Conservation (phyloP, 768 basidiomycete species). For the Phlebiopsis gigantea region DNA sequence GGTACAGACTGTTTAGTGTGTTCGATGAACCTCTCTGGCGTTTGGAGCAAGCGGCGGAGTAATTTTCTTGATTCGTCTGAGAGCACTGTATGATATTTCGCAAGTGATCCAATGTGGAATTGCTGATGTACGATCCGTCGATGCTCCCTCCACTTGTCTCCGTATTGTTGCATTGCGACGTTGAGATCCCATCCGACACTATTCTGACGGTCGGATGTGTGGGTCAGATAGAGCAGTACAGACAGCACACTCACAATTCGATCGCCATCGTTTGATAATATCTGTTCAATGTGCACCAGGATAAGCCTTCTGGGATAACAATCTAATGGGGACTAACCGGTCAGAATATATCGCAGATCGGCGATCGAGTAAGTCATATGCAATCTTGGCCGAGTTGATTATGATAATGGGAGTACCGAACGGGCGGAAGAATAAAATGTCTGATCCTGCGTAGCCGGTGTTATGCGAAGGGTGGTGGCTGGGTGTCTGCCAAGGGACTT, state of each 20-base stretch:
- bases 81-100: neutral
- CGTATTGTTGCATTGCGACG: constrained; percentile 1
- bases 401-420: constrained; percentile 22
- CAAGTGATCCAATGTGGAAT: neutral
- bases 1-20: neutral
- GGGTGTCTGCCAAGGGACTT: neutral
- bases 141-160: neutral
- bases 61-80: neutral
- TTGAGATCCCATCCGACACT: neutral
- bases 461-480: no score
- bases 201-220: neutral
- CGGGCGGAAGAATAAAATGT: neutral
- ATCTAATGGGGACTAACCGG: constrained; percentile 13
- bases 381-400: constrained; percentile 27
- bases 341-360: constrained; percentile 29
- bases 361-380: constrained; percentile 30
- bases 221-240: neutral
- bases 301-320: neutral
- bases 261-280: constrained; percentile 11
- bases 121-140: constrained; percentile 7
- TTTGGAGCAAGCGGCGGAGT: neutral
- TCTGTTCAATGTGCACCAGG: neutral
- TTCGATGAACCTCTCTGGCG: neutral
- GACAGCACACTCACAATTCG: constrained; percentile 11
- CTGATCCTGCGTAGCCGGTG: neutral